Conservation (phyloP, 768 basidiomycete species). For the Kwoniella mangroviensis region DNA sequence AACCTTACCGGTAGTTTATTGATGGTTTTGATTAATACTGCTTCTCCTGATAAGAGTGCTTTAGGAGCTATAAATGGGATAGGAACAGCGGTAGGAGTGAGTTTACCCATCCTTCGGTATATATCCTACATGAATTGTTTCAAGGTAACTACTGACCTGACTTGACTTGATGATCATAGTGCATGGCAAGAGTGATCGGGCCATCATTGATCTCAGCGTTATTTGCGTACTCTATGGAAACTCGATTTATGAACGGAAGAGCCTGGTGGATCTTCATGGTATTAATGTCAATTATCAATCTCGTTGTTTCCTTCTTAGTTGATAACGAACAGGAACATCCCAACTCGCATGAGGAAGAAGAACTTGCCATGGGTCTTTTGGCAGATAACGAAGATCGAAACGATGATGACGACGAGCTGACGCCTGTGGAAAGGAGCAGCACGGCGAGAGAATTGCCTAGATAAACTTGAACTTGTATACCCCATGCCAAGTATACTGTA, state of each 20-base stretch:
- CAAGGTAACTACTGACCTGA: no score
- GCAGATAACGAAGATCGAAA: slow-evolving; percentile 1
- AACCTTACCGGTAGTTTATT: slow-evolving; percentile 43
- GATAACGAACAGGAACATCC: slow-evolving; percentile 7
- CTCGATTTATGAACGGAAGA: slow-evolving; percentile 47
- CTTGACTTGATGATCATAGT: slow-evolving; percentile 19
- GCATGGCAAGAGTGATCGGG: slow-evolving; percentile 54
- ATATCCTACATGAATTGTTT: neutral
- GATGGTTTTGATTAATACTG: slow-evolving; percentile 55
- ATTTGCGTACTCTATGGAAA: slow-evolving; percentile 55
- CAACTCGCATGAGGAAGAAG: neutral
- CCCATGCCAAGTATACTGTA: no score
- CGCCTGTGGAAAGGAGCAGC: slow-evolving; percentile 3
- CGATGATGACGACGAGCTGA: slow-evolving; percentile 6
- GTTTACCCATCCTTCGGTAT: slow-evolving; percentile 9
- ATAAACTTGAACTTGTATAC: neutral
- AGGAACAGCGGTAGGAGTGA: slow-evolving; percentile 47
- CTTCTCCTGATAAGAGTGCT: slow-evolving; percentile 50
- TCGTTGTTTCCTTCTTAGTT: slow-evolving; percentile 16
- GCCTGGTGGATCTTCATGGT: slow-evolving; percentile 58
- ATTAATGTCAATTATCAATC: slow-evolving; percentile 50
- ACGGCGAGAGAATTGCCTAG: neutral
- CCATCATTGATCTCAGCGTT: slow-evolving; percentile 48
- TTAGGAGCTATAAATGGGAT: slow-evolving; percentile 56
- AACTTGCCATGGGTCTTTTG: neutral